Evolutionary conservation across 192 early-diverging fungal species (phyloP).

Genomic region (Gonapodya prolifera): DNA sequence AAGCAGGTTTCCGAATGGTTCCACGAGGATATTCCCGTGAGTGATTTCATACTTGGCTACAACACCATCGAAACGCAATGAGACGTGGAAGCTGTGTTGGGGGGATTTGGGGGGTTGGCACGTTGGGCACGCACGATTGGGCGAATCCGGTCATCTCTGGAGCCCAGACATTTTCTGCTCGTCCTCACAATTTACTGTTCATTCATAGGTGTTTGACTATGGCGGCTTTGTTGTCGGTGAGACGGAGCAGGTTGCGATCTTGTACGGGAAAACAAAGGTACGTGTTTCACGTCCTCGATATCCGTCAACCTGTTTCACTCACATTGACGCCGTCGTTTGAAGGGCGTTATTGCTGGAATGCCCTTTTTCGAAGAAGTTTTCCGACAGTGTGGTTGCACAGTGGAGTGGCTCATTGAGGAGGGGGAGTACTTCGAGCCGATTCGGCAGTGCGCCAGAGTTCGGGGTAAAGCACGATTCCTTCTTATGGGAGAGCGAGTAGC

Average conservation of each 20-base stretch:
- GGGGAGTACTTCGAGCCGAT: constrained; percentile 69
- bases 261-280: constrained; percentile 70
- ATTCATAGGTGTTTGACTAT: constrained; percentile 67
- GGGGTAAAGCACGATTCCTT: constrained; percentile 67
- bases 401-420: constrained; percentile 75
- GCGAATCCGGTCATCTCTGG: too few species aligned
- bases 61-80: not conserved
- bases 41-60: not conserved
- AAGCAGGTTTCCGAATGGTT: constrained; percentile 69
- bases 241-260: constrained; percentile 58
- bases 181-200: too few species aligned
- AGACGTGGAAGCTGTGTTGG: not conserved
- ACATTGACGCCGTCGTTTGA: not conserved
- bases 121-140: too few species aligned
- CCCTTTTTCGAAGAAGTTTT: constrained; percentile 97
- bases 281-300: not conserved
- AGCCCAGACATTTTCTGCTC: too few species aligned
- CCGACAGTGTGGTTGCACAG: constrained; percentile 75
- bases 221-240: constrained; percentile 95
- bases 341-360: constrained; percentile 81
- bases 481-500: constrained; percentile 89
- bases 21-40: constrained; percentile 84
- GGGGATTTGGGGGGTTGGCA: not conserved
- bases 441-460: constrained; percentile 60
- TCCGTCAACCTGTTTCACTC: not conserved